A percentile compares a stretch with the other conserved stretches of the same genome.
These are phyloP conservation scores for Murraya paniculata DNA, from an alignment of 345 rosid genomes.

Conservation along the genomic window DNA sequence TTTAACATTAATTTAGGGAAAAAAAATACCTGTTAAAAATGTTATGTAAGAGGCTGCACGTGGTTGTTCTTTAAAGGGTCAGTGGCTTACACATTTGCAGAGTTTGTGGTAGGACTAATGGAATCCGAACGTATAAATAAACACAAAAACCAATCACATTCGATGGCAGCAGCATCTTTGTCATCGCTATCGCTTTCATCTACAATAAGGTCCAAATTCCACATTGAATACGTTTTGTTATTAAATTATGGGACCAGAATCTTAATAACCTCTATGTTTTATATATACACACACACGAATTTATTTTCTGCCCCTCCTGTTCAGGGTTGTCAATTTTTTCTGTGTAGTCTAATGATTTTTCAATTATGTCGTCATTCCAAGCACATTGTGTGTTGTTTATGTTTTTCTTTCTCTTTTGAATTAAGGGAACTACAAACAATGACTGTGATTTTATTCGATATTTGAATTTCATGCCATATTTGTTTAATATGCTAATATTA, in stretches of 20 bases:
- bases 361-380: conserved; percentile 28
- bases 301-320: too few relatives aligned
- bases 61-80: neutral
- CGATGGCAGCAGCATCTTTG: neutral
- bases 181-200: neutral
- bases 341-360: neutral
- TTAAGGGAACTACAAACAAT: too few relatives aligned
- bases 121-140: neutral
- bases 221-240: neutral
- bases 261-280: neutral
- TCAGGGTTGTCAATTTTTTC: neutral
- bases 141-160: neutral
- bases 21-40: neutral
- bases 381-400: neutral
- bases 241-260: conserved; percentile 5
- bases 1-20: neutral
- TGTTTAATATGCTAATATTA: too few relatives aligned
- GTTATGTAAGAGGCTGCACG: conserved; percentile 9
- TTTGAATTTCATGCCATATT: too few relatives aligned
- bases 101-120: neutral
- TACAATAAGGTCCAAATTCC: neutral
- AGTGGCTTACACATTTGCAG: neutral
- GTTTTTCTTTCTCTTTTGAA: neutral
- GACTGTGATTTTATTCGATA: too few relatives aligned
- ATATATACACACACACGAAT: neutral